Conservation (phyloP, 2,329 filamentous ascomycete genomes). For the Fusarium paranaense region DNA sequence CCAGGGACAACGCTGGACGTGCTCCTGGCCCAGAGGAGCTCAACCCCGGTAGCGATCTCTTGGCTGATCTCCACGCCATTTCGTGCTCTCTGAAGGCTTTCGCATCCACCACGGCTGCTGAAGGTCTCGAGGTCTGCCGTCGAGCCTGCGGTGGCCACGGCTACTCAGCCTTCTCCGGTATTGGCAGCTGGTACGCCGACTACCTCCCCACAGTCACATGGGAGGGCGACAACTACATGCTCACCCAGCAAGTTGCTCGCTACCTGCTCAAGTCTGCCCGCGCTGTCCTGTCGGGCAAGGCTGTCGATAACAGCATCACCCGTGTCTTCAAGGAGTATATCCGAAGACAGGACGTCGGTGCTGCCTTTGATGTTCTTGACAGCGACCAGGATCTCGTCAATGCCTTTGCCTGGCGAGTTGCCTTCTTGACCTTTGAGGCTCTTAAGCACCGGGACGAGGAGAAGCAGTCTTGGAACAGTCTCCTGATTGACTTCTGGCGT, state of each 20-base stretch:
- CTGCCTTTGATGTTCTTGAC: constrained; percentile 79
- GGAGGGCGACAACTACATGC: constrained; percentile 87
- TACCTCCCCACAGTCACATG: constrained; percentile 78
- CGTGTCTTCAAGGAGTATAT: constrained; percentile 74
- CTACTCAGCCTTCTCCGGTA: constrained; percentile 80
- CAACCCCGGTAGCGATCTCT: constrained; percentile 69
- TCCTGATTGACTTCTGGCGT: constrained; percentile 83
- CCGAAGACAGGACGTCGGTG: constrained; percentile 74
- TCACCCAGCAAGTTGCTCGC: constrained; percentile 81
- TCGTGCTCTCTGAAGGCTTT: constrained; percentile 82
- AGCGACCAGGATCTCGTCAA: constrained; percentile 77
- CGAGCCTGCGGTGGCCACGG: constrained; percentile 83
- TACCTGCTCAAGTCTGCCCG: constrained; percentile 83
- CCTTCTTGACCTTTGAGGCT: constrained; percentile 80
- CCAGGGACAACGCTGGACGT: constrained; percentile 58
- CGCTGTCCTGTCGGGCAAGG: constrained; percentile 73
- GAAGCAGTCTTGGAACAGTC: constrained; percentile 81
- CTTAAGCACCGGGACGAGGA: constrained; percentile 79
- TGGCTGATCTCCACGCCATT: constrained; percentile 81
- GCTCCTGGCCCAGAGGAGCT: constrained; percentile 76
- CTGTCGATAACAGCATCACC: constrained; percentile 50
- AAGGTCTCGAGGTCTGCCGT: constrained; percentile 80
- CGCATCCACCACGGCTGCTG: constrained; percentile 77
- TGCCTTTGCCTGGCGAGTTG: constrained; percentile 80
- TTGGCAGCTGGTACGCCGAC: constrained; percentile 79